phyloP scores from a whole-genome alignment of 495 filamentous ascomycete species.

The Hyphodiscus hymeniophilus region DNA sequence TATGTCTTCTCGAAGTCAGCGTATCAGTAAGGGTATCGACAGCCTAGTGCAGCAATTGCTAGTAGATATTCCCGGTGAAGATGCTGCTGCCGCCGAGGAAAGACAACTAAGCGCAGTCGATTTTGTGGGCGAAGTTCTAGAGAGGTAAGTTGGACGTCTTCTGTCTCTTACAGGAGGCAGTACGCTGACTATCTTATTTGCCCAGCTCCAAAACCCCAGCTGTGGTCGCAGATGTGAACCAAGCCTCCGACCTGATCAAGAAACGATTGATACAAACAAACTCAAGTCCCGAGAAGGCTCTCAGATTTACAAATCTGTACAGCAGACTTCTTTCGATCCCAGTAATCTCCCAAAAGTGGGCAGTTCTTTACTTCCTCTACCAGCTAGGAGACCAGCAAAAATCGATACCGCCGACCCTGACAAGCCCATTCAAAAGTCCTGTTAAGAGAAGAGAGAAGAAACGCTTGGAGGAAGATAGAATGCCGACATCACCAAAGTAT shows the following conservation, averaged over 20 bases:
- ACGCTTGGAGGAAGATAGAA: conserved; percentile 5
- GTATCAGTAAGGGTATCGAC: conserved; percentile 45
- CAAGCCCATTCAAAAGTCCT: conserved; percentile 24
- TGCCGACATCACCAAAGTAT: conserved; percentile 17
- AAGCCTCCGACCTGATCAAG: conserved; percentile 87
- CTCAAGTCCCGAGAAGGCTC: conserved; percentile 71
- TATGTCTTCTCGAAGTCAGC: conserved; percentile 36
- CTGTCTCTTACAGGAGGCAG: not conserved
- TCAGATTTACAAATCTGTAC: conserved; percentile 82
- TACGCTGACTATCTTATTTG: conserved; percentile 4
- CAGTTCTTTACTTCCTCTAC: conserved; percentile 83
- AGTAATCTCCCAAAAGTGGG: conserved; percentile 93
- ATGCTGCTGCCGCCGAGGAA: conserved; percentile 40
- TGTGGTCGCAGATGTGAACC: conserved; percentile 53
- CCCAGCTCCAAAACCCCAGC: conserved; percentile 22
- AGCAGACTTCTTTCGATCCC: conserved; percentile 79
- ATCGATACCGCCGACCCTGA: conserved; percentile 11
- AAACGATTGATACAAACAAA: conserved; percentile 69
- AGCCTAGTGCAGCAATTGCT: conserved; percentile 47
- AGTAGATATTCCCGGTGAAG: conserved; percentile 38
- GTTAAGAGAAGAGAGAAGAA: conserved; percentile 10
- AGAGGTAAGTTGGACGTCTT: conserved; percentile 31
- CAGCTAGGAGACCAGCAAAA: conserved; percentile 56
- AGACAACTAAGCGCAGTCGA: conserved; percentile 43
- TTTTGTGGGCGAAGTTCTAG: conserved; percentile 39